Evolutionary conservation across 139 green algal species (phyloP), one percentile per base, ranked within the genome.

Genomic region (Chlamydomonas eustigma): DNA sequence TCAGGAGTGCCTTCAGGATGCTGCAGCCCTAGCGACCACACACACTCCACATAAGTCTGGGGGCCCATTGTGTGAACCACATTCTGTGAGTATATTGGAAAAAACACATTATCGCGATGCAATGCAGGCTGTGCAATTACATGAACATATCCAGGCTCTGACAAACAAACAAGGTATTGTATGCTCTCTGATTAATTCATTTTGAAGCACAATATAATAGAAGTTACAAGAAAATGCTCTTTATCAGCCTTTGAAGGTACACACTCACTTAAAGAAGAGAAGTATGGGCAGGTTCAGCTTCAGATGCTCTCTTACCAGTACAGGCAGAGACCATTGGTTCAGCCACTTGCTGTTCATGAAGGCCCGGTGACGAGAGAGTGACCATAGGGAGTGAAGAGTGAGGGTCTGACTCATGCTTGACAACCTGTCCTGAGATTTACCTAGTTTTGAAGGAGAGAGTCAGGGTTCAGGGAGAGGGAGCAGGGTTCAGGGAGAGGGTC

Each of bases 301-400:
- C n/a, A n/a, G n/a, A 58, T 58, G 12, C 18, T 58, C 44, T 18
- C 52, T 22, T 28, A 68, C 52, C 52, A 35, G 52, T 28, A 68
- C 52, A 8, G 8, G 6, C 52, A 6, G 12, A 25, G 52, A 25
- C 52, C 52, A 68, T 28, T 68, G 52, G 52, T 68, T 68, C 12
- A 68, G 52, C 52, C 52, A 68, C 52, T 68, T 68, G 52, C 12
- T 22, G 52, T 28, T 68, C 52, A 68, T 68, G 52, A 28, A 25
- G 4, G 34, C 18, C 4, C 52, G 12, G 12, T 28, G 52, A 28
- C 52, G 52, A 4, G 52, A 68, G n/a, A 68, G 52, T 5, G 52
- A 25, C 52, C 52, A 68, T 4, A 68, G 12, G 12, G 22, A 22
- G 12, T 68, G 12, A 25, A 68, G 12, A 4, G 12, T 35, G 6